Conservation (phyloP, 2,329 filamentous ascomycete species). For the Penicillium sp. region DNA sequence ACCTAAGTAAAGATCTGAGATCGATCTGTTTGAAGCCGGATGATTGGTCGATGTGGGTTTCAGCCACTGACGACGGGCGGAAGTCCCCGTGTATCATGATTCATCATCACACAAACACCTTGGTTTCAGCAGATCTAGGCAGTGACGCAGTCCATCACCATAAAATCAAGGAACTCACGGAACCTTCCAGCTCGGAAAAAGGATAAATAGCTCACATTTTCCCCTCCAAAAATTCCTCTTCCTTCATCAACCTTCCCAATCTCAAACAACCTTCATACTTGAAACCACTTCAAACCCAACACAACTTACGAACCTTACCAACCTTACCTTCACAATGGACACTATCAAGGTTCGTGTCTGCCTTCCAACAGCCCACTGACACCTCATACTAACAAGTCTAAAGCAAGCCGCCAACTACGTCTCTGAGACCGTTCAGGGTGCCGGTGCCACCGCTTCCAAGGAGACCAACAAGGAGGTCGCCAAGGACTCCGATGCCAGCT, state of each 20-base stretch:
- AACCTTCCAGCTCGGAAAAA: neutral
- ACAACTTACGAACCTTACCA: neutral
- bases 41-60: neutral
- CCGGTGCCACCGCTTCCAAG: constrained; percentile 56
- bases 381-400: neutral
- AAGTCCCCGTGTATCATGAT: neutral
- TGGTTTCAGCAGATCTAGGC: too few relatives aligned
- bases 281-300: neutral
- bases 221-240: neutral
- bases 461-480: constrained; percentile 66
- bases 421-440: constrained; percentile 59
- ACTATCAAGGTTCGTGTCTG: constrained; percentile 15
- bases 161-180: neutral
- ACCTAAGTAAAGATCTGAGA: neutral
- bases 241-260: neutral
- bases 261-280: neutral
- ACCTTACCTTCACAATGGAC: constrained; percentile 16
- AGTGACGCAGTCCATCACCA: neutral
- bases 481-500: constrained; percentile 54
- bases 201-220: constrained; percentile 1
- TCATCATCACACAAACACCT: too few relatives aligned
- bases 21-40: neutral
- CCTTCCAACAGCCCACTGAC: neutral
- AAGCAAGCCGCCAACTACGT: constrained; percentile 65
- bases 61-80: neutral